Percentiles rank a stretch among this genome's conserved stretches.
Evolutionary conservation across 2,329 filamentous ascomycete genomes (phyloP).

Genomic region (Hypoxylon sp.): DNA sequence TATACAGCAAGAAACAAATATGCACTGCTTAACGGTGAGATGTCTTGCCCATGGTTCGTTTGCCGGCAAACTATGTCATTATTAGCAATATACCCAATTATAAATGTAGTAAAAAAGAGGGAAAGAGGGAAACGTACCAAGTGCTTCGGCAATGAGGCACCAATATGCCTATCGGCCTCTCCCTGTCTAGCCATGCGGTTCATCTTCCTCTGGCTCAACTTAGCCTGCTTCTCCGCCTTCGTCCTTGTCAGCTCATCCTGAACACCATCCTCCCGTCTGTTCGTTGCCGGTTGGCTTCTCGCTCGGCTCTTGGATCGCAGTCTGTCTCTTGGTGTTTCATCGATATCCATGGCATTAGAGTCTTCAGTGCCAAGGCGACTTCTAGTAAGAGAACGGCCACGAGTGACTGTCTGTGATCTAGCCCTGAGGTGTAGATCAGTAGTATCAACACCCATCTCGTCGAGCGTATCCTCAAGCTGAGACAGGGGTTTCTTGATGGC

Average conservation of each 20-base stretch:
- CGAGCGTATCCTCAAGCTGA: slow-evolving; percentile 88
- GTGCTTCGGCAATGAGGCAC: slow-evolving; percentile 87
- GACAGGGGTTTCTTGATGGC: slow-evolving; percentile 85
- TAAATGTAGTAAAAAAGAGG: slow-evolving; percentile 9
- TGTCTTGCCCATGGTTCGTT: slow-evolving; percentile 94
- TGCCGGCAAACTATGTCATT: slow-evolving; percentile 79
- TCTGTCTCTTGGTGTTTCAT: slow-evolving; percentile 70
- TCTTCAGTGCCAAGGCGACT: slow-evolving; percentile 75
- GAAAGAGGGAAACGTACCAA: slow-evolving; percentile 73
- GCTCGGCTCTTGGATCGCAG: slow-evolving; percentile 81
- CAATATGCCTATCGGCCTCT: slow-evolving; percentile 93
- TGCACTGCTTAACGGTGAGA: slow-evolving; percentile 70
- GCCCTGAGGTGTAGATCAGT: slow-evolving; percentile 81
- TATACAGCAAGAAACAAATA: slow-evolving; percentile 28
- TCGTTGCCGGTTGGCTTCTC: slow-evolving; percentile 72
- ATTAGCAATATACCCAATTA: slow-evolving; percentile 54
- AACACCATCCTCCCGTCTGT: slow-evolving; percentile 84
- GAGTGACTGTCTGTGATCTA: slow-evolving; percentile 74
- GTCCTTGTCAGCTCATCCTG: slow-evolving; percentile 74
- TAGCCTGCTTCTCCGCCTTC: slow-evolving; percentile 89
- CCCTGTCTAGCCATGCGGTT: slow-evolving; percentile 97
- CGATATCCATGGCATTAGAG: slow-evolving; percentile 82
- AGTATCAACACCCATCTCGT: slow-evolving; percentile 88
- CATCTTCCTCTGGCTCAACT: slow-evolving; percentile 97
- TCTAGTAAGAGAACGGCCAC: slow-evolving; percentile 79